phyloP scores from a whole-genome alignment of 1,284 basidiomycete species.

The Naganishia sp. region DNA sequence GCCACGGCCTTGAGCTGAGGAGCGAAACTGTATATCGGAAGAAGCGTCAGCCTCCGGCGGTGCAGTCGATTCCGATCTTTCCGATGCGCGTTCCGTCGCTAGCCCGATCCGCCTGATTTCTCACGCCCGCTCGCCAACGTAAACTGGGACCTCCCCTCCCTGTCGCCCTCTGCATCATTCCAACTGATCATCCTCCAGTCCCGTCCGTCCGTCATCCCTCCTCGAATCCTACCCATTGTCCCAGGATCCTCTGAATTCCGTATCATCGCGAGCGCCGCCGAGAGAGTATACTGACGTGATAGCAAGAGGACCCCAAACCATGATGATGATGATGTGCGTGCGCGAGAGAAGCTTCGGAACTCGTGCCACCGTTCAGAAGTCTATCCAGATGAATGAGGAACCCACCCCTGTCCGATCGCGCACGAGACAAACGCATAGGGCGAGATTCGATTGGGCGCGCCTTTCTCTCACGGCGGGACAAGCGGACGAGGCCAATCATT shows the following conservation, averaged over 20 bases:
- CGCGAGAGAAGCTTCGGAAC: neutral
- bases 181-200: neutral
- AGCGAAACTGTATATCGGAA: slow-evolving; percentile 59
- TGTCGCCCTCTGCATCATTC: neutral
- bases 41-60: neutral
- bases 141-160: neutral
- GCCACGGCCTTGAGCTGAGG: slow-evolving; percentile 70
- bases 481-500: slow-evolving; percentile 2
- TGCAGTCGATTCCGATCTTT: neutral
- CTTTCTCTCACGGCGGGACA: slow-evolving; percentile 2
- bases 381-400: neutral
- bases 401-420: neutral
- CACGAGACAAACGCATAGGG: neutral
- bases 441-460: slow-evolving; percentile 3
- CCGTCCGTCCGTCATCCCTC: too few species aligned
- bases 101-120: neutral
- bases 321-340: slow-evolving; percentile 15
- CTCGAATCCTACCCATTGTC: too few species aligned
- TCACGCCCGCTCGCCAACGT: neutral
- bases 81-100: neutral
- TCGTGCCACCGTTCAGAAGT: neutral
- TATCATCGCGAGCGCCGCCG: neutral
- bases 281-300: slow-evolving; percentile 28
- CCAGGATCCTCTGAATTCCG: neutral
- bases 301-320: slow-evolving; percentile 35